Percentiles rank a stretch among this genome's conserved stretches.
Evolutionary conservation across 192 early-diverging fungal genomes (phyloP).

Genomic region (Linnemannia hyalina): DNA sequence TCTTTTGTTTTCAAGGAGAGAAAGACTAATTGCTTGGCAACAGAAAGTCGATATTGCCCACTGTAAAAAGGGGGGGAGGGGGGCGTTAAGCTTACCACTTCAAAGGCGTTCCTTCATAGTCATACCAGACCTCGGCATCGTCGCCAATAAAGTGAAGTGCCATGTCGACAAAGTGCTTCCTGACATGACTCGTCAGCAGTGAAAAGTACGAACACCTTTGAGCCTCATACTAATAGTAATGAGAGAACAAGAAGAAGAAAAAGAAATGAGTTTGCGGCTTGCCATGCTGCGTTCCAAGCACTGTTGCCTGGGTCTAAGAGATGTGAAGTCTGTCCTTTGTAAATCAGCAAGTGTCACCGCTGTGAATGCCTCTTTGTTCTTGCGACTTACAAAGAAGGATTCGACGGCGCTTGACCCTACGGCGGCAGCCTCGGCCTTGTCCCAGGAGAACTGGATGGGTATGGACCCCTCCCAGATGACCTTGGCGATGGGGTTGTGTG

Average conservation of each 20-base stretch:
- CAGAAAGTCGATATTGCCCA: not conserved
- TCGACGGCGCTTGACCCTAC: slow-evolving; percentile 54
- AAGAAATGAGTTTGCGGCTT: not conserved
- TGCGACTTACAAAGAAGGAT: slow-evolving; percentile 46
- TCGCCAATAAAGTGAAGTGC: slow-evolving; percentile 58
- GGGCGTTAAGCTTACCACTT: slow-evolving; percentile 71
- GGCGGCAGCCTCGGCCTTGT: slow-evolving; percentile 45
- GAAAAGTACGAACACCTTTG: slow-evolving; percentile 72
- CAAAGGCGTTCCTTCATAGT: slow-evolving; percentile 75
- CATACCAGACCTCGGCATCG: slow-evolving; percentile 79
- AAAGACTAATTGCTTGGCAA: not conserved
- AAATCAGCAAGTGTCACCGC: not conserved
- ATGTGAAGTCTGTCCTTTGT: not conserved
- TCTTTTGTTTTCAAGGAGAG: slow-evolving; percentile 7
- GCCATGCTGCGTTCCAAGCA: not conserved
- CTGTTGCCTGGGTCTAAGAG: not conserved
- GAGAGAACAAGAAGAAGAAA: not conserved
- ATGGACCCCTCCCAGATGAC: slow-evolving; percentile 64
- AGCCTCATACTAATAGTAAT: slow-evolving; percentile 61
- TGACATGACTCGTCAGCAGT: slow-evolving; percentile 66
- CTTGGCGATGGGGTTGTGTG: slow-evolving; percentile 59
- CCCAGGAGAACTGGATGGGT: slow-evolving; percentile 60
- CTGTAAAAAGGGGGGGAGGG: not conserved
- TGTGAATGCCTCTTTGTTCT: not conserved
- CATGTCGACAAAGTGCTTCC: slow-evolving; percentile 61